Conservation (phyloP, 306 rosid genomes). For the Hippophae gyantsensis region DNA sequence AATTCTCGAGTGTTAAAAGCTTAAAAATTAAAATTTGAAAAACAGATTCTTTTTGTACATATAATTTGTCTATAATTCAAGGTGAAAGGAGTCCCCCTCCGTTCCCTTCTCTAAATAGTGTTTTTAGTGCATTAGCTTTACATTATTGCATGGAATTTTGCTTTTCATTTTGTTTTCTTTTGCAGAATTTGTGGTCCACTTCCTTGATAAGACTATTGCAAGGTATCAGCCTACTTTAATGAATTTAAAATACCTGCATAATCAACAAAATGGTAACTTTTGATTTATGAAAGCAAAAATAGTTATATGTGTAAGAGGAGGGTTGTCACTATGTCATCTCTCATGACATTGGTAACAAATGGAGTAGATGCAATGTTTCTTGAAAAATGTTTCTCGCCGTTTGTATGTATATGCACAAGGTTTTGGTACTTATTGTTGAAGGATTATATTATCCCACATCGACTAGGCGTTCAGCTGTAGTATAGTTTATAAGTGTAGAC, state of each 20-base stretch:
- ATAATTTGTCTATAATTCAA: too few species aligned
- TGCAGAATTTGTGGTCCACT: constrained; percentile 68
- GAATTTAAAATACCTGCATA: constrained; percentile 5
- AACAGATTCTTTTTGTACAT: too few species aligned
- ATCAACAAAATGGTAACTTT: not conserved
- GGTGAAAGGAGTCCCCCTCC: too few species aligned
- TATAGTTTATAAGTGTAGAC: too few species aligned
- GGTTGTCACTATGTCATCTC: not conserved
- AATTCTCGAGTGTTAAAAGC: too few species aligned
- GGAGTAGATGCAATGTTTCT: not conserved
- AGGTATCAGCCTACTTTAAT: constrained; percentile 46
- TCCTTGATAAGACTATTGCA: constrained; percentile 71
- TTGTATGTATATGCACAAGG: too few species aligned
- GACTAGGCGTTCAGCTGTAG: too few species aligned
- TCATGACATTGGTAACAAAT: not conserved
- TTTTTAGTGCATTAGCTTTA: not conserved
- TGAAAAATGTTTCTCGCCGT: not conserved
- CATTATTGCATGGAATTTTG: not conserved
- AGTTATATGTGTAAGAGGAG: not conserved
- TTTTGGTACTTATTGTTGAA: too few species aligned
- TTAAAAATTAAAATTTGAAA: too few species aligned
- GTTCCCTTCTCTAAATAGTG: not conserved
- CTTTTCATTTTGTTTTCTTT: constrained; percentile 6
- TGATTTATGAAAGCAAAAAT: constrained; percentile 7
- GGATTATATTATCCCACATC: too few species aligned